Evolutionary conservation across 441 rosid species (phyloP), one percentile per base, ranked within the genome.

Genomic region (Flueggea neowawraea): DNA sequence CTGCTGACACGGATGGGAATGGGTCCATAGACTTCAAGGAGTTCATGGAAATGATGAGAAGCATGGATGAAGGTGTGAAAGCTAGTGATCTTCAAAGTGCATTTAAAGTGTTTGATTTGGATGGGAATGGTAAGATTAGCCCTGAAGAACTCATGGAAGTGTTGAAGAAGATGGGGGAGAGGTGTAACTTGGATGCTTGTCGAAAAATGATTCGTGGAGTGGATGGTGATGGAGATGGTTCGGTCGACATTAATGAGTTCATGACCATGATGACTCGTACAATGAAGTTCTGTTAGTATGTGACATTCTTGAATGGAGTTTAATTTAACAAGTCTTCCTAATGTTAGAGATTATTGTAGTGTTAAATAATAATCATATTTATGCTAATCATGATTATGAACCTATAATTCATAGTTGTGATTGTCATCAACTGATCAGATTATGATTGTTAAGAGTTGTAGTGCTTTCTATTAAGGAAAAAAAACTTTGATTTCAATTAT

Each of bases 61-160:
- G 67, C 58, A 16, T 15, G 63, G 83, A 80, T 12, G 78, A 63
- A n/a, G 84, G 82, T 39, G 60, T 69, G 32, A 68, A 55, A 45
- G 47, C 13, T 10, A 57, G 57, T 31, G 87, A 82, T 31, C 69
- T 84, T 49, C 66, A 69, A 57, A 71, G 69, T 22, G 83, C 86
- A 2, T 84, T 82, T 56, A 58, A 43, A 64, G 70, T 72, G 36
- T 84, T 69, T 45, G 86, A 84, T 66, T 57, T 78, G 61, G 81
- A 84, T 14, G 82, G 89, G 0, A 55, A 74, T 66, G 84, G 84
- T 10, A 80, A 70, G 61, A 82, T 84, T 7, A 79, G 79, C 16
- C 83, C 83, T 6, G 80, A 82, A 50, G 86, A 84, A 66, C 65
- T 84, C 66, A 67, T 70, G 83, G 70, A 75, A 52, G 86, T 80